A percentile compares a stretch with the other conserved stretches of the same genome.
Evolutionary conservation across 768 basidiomycete species (phyloP).

Genomic region (Russula virescens): DNA sequence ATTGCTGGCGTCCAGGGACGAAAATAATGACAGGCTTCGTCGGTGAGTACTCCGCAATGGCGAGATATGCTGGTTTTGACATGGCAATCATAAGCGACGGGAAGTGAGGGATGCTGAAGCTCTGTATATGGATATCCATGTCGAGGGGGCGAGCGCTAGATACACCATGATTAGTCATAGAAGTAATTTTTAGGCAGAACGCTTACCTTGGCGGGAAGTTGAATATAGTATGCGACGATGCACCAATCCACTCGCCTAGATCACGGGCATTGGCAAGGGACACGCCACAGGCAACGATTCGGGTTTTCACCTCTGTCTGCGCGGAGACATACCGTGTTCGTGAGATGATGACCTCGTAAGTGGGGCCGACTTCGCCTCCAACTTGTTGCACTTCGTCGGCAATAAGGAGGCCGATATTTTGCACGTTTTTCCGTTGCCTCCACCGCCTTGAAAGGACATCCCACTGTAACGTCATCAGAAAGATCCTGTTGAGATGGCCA

Average conservation of each 20-base stretch:
- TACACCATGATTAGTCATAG: neutral
- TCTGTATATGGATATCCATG: constrained; percentile 96
- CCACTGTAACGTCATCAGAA: constrained; percentile 52
- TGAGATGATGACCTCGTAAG: constrained; percentile 94
- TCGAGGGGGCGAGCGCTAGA: constrained; percentile 88
- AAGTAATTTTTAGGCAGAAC: neutral
- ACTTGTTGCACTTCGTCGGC: constrained; percentile 95
- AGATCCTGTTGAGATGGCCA: neutral
- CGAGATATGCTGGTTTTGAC: constrained; percentile 96
- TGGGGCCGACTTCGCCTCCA: constrained; percentile 91
- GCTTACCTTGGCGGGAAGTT: constrained; percentile 89
- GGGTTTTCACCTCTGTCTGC: constrained; percentile 87
- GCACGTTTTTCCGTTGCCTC: constrained; percentile 96
- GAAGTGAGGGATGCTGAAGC: constrained; percentile 95
- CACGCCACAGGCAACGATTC: constrained; percentile 92
- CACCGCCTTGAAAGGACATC: constrained; percentile 91
- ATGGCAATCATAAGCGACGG: constrained; percentile 98
- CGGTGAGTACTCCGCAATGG: constrained; percentile 81
- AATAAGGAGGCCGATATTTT: constrained; percentile 86
- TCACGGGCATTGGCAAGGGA: constrained; percentile 95
- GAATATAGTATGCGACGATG: constrained; percentile 89
- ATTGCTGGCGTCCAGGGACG: constrained; percentile 90
- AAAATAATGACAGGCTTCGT: constrained; percentile 87
- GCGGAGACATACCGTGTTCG: constrained; percentile 95
- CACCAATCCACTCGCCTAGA: constrained; percentile 97